phyloP scores from a whole-genome alignment of 108 stramenopile genomes.

The Skeletonema potamos region DNA sequence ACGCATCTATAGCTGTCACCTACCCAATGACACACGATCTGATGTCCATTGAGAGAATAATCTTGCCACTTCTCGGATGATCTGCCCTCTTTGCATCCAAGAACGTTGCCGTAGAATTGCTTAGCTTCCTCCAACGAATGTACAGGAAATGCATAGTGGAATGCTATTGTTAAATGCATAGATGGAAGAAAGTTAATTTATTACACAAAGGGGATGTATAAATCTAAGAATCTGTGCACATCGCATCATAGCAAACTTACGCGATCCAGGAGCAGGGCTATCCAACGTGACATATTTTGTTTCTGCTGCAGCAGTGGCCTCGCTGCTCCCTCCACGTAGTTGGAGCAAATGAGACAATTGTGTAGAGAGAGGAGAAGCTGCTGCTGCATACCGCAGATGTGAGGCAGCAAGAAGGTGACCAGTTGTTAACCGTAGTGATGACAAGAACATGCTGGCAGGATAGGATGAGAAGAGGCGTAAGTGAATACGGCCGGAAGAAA shows the following conservation, averaged over 20 bases:
- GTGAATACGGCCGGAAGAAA: too few species aligned
- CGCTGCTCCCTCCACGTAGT: not conserved
- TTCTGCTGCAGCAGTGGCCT: not conserved
- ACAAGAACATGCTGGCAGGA: not conserved
- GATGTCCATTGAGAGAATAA: conserved; percentile 93
- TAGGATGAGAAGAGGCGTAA: too few species aligned
- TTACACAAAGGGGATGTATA: not conserved
- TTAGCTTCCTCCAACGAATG: conserved; percentile 91
- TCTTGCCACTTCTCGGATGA: conserved; percentile 95
- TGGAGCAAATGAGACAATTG: not conserved
- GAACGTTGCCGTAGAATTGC: conserved; percentile 86
- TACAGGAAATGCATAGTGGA: conserved; percentile 97
- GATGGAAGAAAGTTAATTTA: not conserved
- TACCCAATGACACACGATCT: conserved; percentile 95
- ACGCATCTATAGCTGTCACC: conserved; percentile 89
- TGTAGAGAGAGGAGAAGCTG: not conserved
- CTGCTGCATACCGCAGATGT: not conserved
- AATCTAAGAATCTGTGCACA: too few species aligned
- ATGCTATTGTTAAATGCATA: conserved; percentile 40
- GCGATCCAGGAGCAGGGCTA: conserved; percentile 79
- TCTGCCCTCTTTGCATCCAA: conserved; percentile 91
- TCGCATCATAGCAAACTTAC: conserved; percentile 17
- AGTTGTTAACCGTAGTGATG: not conserved
- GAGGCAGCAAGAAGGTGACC: not conserved
- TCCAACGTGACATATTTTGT: conserved; percentile 60